Conservation (phyloP, 2,329 filamentous ascomycete genomes). For the Paramyrothecium roridum region DNA sequence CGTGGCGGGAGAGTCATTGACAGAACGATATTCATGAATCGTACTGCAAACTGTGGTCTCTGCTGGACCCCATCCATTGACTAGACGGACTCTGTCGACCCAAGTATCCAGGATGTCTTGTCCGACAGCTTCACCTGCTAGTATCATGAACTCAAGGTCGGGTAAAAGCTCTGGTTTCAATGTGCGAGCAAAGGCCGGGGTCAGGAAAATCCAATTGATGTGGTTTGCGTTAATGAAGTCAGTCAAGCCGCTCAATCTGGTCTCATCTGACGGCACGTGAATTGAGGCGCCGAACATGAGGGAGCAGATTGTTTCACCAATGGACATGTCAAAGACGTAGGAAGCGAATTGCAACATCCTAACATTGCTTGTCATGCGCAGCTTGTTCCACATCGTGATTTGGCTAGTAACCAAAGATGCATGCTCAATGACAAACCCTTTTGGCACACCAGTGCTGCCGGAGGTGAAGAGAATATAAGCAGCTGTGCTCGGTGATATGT, state of each 20-base stretch:
- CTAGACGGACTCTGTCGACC: conserved; percentile 10
- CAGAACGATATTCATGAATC: background rate
- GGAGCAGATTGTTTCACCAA: conserved; percentile 12
- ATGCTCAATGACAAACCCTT: conserved; percentile 14
- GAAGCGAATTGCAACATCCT: conserved; percentile 17
- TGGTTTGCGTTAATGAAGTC: conserved; percentile 8
- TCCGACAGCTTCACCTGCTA: conserved; percentile 13
- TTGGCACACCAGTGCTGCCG: conserved; percentile 13
- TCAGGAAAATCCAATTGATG: conserved; percentile 18
- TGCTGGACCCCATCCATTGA: conserved; percentile 18
- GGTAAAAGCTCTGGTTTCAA: conserved; percentile 8
- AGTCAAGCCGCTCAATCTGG: conserved; percentile 7
- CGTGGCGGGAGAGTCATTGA: background rate
- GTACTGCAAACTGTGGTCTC: conserved; percentile 12
- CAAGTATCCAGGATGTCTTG: conserved; percentile 11
- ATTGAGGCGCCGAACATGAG: conserved; percentile 13
- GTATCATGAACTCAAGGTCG: conserved; percentile 9
- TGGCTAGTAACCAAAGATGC: conserved; percentile 6
- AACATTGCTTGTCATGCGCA: conserved; percentile 1
- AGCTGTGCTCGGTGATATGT: background rate
- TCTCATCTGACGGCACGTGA: conserved; percentile 18
- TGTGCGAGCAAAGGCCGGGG: conserved; percentile 14
- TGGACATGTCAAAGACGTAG: conserved; percentile 16
- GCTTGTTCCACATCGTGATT: conserved; percentile 5
- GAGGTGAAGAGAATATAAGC: conserved; percentile 13